Evolutionary conservation across 371 early-diverging fungal species (phyloP).

Genomic region (Mucor ambiguus): DNA sequence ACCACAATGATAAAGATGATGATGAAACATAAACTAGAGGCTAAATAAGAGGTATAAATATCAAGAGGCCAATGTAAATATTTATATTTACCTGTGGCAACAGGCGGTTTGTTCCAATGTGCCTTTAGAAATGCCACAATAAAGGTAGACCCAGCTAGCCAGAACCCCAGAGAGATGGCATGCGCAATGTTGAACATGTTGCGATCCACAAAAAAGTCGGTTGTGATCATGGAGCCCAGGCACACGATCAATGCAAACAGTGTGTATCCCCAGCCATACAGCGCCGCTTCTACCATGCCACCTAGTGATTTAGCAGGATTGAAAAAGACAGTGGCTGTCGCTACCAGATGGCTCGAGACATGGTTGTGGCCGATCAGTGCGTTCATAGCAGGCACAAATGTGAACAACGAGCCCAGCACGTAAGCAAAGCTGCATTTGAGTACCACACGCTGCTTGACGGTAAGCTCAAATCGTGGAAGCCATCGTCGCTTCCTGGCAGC

Average conservation of each 20-base stretch:
- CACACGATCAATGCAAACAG: conserved; percentile 47
- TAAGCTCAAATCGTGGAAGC: conserved; percentile 10
- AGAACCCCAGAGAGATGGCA: conserved; percentile 53
- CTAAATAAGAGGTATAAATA: conserved; percentile 42
- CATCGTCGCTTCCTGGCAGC: not conserved
- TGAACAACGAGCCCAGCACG: conserved; percentile 58
- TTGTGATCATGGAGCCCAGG: conserved; percentile 52
- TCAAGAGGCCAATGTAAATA: conserved; percentile 43
- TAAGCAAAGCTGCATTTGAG: conserved; percentile 67
- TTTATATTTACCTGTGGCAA: conserved; percentile 51
- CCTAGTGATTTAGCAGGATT: conserved; percentile 69
- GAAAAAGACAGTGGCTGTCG: conserved; percentile 65
- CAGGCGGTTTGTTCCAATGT: conserved; percentile 63
- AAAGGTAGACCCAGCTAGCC: conserved; percentile 58
- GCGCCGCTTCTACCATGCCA: conserved; percentile 65
- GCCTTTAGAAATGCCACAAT: conserved; percentile 63
- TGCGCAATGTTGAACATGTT: conserved; percentile 43
- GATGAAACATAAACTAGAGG: conserved; percentile 63
- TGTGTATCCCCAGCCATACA: conserved; percentile 53
- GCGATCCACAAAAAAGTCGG: conserved; percentile 55
- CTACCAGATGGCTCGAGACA: conserved; percentile 58
- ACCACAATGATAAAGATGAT: conserved; percentile 58
- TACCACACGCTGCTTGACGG: conserved; percentile 41
- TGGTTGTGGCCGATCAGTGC: conserved; percentile 39
- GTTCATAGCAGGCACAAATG: conserved; percentile 59